phyloP scores from a whole-genome alignment of 73 alveolate species.

The Loxodes magnus region DNA sequence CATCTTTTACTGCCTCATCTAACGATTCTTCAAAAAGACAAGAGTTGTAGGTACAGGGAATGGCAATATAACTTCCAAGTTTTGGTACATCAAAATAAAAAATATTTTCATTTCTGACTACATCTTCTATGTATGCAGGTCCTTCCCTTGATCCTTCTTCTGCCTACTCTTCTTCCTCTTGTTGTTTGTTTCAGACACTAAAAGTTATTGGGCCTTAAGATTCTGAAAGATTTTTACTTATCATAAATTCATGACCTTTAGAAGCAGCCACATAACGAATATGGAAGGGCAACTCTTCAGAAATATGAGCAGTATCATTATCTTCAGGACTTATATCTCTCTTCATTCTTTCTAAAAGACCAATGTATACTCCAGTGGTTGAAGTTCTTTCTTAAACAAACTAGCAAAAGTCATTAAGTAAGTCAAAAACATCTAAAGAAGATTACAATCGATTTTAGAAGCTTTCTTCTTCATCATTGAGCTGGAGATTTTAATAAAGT shows the following conservation, averaged over 20 bases:
- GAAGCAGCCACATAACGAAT: constrained; percentile 45
- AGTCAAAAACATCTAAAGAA: constrained; percentile 26
- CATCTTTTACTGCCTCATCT: constrained; percentile 68
- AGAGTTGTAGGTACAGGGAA: constrained; percentile 62
- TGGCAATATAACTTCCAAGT: constrained; percentile 84
- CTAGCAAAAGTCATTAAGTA: constrained; percentile 14
- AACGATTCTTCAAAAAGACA: constrained; percentile 67
- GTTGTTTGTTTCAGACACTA: constrained; percentile 35
- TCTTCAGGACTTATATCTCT: constrained; percentile 50
- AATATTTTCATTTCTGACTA: constrained; percentile 77
- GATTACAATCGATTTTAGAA: neutral
- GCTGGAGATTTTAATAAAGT: neutral
- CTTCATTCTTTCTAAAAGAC: constrained; percentile 36
- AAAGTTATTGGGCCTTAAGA: constrained; percentile 63
- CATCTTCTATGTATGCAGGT: constrained; percentile 59
- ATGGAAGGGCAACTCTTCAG: constrained; percentile 39
- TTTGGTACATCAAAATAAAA: constrained; percentile 79
- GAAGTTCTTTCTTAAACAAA: constrained; percentile 33
- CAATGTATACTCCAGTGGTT: constrained; percentile 78
- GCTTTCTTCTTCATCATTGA: neutral
- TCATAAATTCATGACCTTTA: constrained; percentile 37
- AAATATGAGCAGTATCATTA: constrained; percentile 66
- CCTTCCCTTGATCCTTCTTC: constrained; percentile 39
- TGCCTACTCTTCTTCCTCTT: constrained; percentile 34
- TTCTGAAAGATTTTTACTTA: constrained; percentile 31